Evolutionary conservation across 2,329 filamentous ascomycete species (phyloP), one percentile per base, ranked within the genome.

Genomic region (Fusarium sp.): DNA sequence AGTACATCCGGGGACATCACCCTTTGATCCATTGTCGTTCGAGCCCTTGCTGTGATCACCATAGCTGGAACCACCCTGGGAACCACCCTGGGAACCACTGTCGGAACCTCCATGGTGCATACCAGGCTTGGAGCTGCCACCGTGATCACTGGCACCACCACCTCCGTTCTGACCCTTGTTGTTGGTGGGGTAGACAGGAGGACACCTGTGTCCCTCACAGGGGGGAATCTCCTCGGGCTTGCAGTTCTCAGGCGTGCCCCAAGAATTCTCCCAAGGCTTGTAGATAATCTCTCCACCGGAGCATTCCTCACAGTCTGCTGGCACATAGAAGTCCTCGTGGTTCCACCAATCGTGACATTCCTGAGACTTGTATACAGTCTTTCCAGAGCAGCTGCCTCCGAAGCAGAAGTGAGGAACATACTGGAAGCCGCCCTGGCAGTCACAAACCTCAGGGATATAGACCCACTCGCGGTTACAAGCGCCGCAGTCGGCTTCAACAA

Each of bases 291-390:
- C 58, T 6, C 69, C 69, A 6, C 64, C 32, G 26, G 59, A 48
- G 41, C 73, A 75, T 18, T 28, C 36, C 1, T 75, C 53, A 13
- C 70, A 75, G 60, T 73, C 59, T 18, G 32, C 24, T 11, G 73
- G 65, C 6, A 58, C 53, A 66, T 60, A 77, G 61, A 64, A 68
- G 32, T 67, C 54, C 8, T 73, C 45, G 51, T 73, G 6, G 36
- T 64, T 65, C 36, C 60, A 56, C 58, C 55, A 64, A 67, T 75
- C 45, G 8, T 41, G 22, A 32, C 68, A 72, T 28, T 69, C 32
- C 71, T 78, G 53, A 17, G 75, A 63, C 71, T 76, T 77, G 55
- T 73, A 78, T 42, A 78, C 76, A 7, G 60, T 67, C 26, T 67
- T 30, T n/a, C 75, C 73, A 35, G 67, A 32, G 67, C 76, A 78